These are phyloP conservation scores for Paspalum vaginatum DNA, from an alignment of 176 grass and related monocot species.

Conservation along the genomic window DNA sequence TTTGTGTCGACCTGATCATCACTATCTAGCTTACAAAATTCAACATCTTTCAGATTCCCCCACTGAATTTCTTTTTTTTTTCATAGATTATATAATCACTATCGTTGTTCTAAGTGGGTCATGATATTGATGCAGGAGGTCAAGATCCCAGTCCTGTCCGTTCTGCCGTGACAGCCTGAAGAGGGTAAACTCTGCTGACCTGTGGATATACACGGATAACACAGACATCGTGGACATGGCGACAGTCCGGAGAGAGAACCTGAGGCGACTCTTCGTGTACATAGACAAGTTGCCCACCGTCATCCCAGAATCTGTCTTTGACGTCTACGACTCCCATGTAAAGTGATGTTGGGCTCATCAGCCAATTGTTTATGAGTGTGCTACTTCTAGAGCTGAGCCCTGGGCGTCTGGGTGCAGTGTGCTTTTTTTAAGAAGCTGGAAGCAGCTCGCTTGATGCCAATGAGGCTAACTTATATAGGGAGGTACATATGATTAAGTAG, in stretches of 20 bases:
- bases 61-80: not conserved
- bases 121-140: slow-evolving; percentile 54
- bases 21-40: not conserved
- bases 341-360: slow-evolving; percentile 49
- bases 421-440: slow-evolving; percentile 10
- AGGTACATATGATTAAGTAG: slow-evolving; percentile 33
- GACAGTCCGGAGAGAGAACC: slow-evolving; percentile 69
- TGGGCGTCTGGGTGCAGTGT: not conserved
- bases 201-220: slow-evolving; percentile 80
- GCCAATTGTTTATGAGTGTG: slow-evolving; percentile 2
- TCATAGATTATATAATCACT: not conserved
- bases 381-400: slow-evolving; percentile 28
- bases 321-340: slow-evolving; percentile 71
- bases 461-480: slow-evolving; percentile 40
- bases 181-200: slow-evolving; percentile 68
- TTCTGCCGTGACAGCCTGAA: slow-evolving; percentile 82
- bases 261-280: slow-evolving; percentile 80
- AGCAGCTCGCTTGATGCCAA: not conserved
- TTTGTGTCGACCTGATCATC: not conserved
- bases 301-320: slow-evolving; percentile 71
- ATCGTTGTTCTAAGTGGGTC: not conserved
- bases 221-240: slow-evolving; percentile 70
- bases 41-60: not conserved
- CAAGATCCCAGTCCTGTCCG: slow-evolving; percentile 87
- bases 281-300: slow-evolving; percentile 83